These are phyloP conservation scores for Lactifluus rugatus DNA, from an alignment of 768 basidiomycete genomes.

Conservation along the genomic window DNA sequence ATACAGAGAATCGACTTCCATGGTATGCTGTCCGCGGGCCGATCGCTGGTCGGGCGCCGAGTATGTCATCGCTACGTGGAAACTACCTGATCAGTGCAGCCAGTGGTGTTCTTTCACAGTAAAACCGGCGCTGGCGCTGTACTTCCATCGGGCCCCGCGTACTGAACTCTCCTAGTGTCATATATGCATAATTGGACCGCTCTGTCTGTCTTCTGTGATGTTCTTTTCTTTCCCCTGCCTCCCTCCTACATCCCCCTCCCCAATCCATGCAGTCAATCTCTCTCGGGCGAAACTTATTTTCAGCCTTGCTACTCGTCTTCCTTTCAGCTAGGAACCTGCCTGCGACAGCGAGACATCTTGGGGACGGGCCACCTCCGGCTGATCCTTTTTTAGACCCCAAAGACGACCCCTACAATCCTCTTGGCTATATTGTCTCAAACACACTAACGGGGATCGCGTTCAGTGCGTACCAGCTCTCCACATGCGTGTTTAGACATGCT, in stretches of 20 bases:
- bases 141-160: too few species aligned
- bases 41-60: too few species aligned
- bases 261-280: neutral
- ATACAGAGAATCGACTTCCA: too few species aligned
- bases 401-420: conserved; percentile 43
- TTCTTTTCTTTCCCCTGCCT: neutral
- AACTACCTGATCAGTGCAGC: too few species aligned
- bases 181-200: too few species aligned
- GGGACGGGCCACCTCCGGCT: neutral
- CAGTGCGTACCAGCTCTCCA: conserved; percentile 23
- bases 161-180: too few species aligned
- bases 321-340: neutral
- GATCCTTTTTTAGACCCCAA: conserved; percentile 42
- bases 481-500: neutral
- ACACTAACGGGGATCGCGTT: conserved; percentile 42
- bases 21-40: too few species aligned
- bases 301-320: neutral
- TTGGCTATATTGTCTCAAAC: conserved; percentile 49
- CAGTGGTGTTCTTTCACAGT: too few species aligned
- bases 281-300: neutral
- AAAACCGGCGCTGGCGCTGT: too few species aligned
- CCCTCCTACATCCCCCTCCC: neutral
- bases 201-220: too few species aligned
- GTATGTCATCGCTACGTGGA: too few species aligned
- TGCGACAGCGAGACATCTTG: neutral